Evolutionary conservation across 176 grass and related monocot genomes (phyloP), one percentile per base, ranked within the genome.

Genomic region (Juncus effusus): DNA sequence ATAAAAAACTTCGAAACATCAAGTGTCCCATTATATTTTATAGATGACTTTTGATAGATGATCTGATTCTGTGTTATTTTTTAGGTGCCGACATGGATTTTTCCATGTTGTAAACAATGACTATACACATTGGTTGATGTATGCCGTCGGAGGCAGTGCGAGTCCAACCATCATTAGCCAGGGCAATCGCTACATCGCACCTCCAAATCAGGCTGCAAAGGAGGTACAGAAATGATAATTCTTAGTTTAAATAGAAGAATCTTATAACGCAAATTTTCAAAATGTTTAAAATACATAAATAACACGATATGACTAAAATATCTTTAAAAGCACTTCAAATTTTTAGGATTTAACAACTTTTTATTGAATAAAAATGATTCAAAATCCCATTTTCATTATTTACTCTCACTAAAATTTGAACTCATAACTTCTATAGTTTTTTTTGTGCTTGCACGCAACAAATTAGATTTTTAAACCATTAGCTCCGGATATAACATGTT

Each of bases 121-220:
- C 78, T 89, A 89, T 74, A 89, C 86, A 3, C 86, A 89, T 41
- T 89, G 86, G 86, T 58, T 89, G 39, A 89, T 89, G 86, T 89
- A 89, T 45, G 86, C 86, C 63, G 69, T 89, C 2, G 86, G 86
- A 19, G 86, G 86, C 7, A 71, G 86, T 70, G 38, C 78, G 7
- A 61, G 74, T n/a, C 86, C 86, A 3, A 81, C 78, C 54, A 89
- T 89, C 64, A 78, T 89, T 53, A 89, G 86, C 81, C 86, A 89
- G 55, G 86, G 86, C 2, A 89, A 89, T 63, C 74, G 86, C 14
- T 89, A 84, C 78, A 78, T 89, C 7, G 86, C 86, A 0, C 86
- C 86, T 4, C 81, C 81, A 0, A 81, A 78, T 38, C 4, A 67
- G 0, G 37, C 74, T 0, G 85, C 90, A 40, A 89, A 95, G 66